phyloP scores from a whole-genome alignment of 768 basidiomycete species.

The Tylopilus cervinicoccineus region DNA sequence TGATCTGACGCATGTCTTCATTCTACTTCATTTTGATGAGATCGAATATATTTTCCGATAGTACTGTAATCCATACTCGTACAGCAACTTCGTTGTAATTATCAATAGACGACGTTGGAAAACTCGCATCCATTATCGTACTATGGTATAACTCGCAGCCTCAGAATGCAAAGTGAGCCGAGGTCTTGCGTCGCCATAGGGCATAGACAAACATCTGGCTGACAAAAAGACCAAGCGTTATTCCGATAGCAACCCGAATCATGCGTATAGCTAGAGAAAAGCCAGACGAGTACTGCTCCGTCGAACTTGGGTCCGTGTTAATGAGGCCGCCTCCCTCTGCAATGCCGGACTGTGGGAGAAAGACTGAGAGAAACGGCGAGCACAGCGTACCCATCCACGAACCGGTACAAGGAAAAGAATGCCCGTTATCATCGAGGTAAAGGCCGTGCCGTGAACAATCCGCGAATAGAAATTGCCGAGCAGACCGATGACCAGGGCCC shows the following conservation, averaged over 20 bases:
- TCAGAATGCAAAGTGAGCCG: conserved; percentile 73
- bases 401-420: conserved; percentile 89
- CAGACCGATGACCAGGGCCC: conserved; percentile 74
- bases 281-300: conserved; percentile 62
- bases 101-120: conserved; percentile 24
- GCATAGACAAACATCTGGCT: conserved; percentile 76
- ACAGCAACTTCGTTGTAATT: conserved; percentile 30
- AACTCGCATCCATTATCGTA: background rate
- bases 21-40: conserved; percentile 15
- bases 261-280: conserved; percentile 78
- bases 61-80: conserved; percentile 30
- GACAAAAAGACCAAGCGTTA: conserved; percentile 80
- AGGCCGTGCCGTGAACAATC: conserved; percentile 72
- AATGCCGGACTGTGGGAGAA: conserved; percentile 60
- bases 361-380: conserved; percentile 19
- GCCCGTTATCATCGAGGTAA: conserved; percentile 91
- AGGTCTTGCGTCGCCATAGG: conserved; percentile 68
- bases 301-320: conserved; percentile 47
- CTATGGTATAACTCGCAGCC: background rate
- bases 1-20: conserved; percentile 14
- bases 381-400: conserved; percentile 28
- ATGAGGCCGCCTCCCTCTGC: conserved; percentile 71
- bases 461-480: conserved; percentile 82
- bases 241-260: conserved; percentile 81
- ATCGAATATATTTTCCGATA: conserved; percentile 18